Conservation (phyloP, 768 basidiomycete species). For the Xanthoconium purpureum region DNA sequence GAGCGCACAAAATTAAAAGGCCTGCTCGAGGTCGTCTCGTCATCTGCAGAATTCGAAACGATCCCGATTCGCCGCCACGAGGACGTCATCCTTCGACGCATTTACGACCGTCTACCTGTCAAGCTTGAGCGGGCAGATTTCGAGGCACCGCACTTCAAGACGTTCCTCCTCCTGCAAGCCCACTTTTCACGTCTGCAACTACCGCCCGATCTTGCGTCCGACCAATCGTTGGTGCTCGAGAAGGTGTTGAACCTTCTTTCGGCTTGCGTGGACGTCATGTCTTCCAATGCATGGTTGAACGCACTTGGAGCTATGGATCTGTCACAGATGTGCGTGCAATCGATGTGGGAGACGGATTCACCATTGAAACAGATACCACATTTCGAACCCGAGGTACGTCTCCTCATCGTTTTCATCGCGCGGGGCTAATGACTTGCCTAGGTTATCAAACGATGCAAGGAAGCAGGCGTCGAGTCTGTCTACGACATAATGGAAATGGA, state of each 20-base stretch:
- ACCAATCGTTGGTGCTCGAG: conserved; percentile 83
- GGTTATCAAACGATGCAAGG: conserved; percentile 84
- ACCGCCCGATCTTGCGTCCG: conserved; percentile 90
- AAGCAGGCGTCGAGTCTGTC: conserved; percentile 78
- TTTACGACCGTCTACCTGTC: conserved; percentile 96
- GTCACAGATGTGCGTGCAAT: conserved; percentile 98
- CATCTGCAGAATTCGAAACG: conserved; percentile 92
- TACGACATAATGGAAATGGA: conserved; percentile 99
- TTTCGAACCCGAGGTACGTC: conserved; percentile 79
- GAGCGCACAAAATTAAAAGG: conserved; percentile 97
- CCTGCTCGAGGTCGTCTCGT: conserved; percentile 92
- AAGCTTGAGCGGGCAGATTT: conserved; percentile 84
- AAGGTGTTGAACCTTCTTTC: conserved; percentile 90
- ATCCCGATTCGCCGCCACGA: conserved; percentile 96
- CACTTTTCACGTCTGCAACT: conserved; percentile 93
- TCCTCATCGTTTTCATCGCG: background rate
- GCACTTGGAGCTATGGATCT: conserved; percentile 97
- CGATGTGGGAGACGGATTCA: conserved; percentile 96
- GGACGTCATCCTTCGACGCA: conserved; percentile 75
- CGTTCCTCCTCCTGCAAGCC: conserved; percentile 92
- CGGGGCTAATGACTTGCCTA: conserved; percentile 26
- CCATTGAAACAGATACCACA: conserved; percentile 95
- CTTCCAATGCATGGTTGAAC: conserved; percentile 91
- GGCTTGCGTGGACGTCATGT: conserved; percentile 98
- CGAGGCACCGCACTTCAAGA: conserved; percentile 96